These are phyloP conservation scores for Sechiopsis laciniata DNA, from an alignment of 306 rosid genomes.

Conservation along the genomic window DNA sequence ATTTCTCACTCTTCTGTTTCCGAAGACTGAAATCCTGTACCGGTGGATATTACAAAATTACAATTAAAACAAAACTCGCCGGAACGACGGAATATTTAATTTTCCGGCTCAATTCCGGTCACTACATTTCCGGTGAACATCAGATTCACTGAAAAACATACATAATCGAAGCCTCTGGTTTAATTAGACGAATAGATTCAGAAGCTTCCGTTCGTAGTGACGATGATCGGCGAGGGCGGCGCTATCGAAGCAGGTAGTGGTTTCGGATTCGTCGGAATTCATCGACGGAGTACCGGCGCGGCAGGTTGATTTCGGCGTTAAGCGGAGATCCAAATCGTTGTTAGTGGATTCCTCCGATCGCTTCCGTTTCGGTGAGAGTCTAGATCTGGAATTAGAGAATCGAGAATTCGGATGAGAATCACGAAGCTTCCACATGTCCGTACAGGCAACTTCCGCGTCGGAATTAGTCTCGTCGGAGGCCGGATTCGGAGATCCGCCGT, in stretches of 20 bases:
- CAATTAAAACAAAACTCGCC: conserved; percentile 44
- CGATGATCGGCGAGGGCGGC: neutral
- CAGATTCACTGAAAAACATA: too few relatives aligned
- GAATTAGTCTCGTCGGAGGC: conserved; percentile 6
- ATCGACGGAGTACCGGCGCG: conserved; percentile 74
- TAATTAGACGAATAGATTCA: conserved; percentile 52
- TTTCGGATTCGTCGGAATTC: conserved; percentile 84
- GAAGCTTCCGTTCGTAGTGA: conserved; percentile 40
- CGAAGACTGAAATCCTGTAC: conserved; percentile 51
- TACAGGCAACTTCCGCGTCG: conserved; percentile 13
- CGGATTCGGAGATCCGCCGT: conserved; percentile 29
- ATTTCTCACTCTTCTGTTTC: conserved; percentile 42
- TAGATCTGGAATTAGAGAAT: conserved; percentile 38
- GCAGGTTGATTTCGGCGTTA: conserved; percentile 51
- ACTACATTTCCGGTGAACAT: conserved; percentile 4
- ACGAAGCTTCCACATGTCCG: conserved; percentile 21
- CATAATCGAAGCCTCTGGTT: neutral
- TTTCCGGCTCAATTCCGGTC: conserved; percentile 32
- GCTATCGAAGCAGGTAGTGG: conserved; percentile 58
- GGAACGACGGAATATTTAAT: conserved; percentile 31
- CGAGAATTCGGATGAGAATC: conserved; percentile 28
- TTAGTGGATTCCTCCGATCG: conserved; percentile 72
- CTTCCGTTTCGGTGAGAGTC: neutral
- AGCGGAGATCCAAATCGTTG: conserved; percentile 72
- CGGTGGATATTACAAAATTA: conserved; percentile 18